phyloP scores from a whole-genome alignment of 768 basidiomycete genomes.

The Jaapia argillacea region DNA sequence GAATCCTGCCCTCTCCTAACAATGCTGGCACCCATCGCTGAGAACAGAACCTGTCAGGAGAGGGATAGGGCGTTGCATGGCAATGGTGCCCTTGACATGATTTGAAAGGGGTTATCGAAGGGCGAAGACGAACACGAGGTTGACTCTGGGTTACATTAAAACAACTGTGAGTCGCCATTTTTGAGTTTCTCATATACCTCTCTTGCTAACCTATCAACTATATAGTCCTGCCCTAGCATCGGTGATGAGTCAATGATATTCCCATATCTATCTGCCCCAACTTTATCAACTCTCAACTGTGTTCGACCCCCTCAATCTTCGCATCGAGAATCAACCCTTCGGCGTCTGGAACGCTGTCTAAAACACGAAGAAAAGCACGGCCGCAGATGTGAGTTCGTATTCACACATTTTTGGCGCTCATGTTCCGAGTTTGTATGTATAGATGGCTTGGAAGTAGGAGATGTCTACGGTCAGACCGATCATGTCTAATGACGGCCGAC shows the following conservation, averaged over 20 bases:
- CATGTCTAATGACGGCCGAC: too few relatives aligned
- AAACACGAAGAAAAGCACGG: slow-evolving; percentile 35
- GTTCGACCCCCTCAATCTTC: slow-evolving; percentile 55
- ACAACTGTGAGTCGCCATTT: slow-evolving; percentile 36
- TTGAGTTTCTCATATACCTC: too few relatives aligned
- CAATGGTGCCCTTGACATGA: slow-evolving; percentile 37
- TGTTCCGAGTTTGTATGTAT: slow-evolving; percentile 48
- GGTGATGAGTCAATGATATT: slow-evolving; percentile 67
- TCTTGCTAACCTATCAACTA: too few relatives aligned
- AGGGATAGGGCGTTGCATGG: slow-evolving; percentile 31
- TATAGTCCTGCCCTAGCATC: slow-evolving; percentile 55
- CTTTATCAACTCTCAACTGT: slow-evolving; percentile 46
- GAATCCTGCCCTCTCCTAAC: slow-evolving; percentile 47
- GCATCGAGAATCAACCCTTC: slow-evolving; percentile 46
- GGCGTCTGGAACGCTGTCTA: slow-evolving; percentile 47
- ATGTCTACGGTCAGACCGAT: too few relatives aligned
- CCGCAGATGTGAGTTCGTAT: slow-evolving; percentile 44
- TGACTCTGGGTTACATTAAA: slow-evolving; percentile 72
- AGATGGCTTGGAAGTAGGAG: slow-evolving; percentile 26
- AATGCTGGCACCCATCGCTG: slow-evolving; percentile 28
- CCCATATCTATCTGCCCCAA: slow-evolving; percentile 43
- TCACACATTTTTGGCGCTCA: slow-evolving; percentile 38
- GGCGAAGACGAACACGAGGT: slow-evolving; percentile 33
- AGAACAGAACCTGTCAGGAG: slow-evolving; percentile 23
- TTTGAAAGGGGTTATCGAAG: slow-evolving; percentile 46